Evolutionary conservation across 345 rosid species (phyloP), one percentile per base, ranked within the genome.

Genomic region (Bretschneidera sinensis): DNA sequence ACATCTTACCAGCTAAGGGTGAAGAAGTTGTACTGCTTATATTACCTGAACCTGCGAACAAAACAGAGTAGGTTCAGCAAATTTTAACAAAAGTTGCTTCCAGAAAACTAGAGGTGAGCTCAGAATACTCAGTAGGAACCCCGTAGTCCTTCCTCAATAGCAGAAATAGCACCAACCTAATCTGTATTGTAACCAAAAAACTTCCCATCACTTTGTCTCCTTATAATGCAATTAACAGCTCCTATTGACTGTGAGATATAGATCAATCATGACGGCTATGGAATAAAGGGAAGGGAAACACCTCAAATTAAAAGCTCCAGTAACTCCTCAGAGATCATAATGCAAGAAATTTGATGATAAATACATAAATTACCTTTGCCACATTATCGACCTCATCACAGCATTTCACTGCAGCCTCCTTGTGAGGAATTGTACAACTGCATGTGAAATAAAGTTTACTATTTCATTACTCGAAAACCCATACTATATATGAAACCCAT

Each of bases 391-490:
- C 95, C 70, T 86, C 97, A 51, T 94, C 95, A 67, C 95, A 81
- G 73, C 95, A 87, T 55, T 80, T 76, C 63, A 86, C 71, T 24
- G 95, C 96, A 59, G 74, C 86, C 81, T 89, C 96, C 74, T 89
- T 94, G 78, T 86, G 97, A 58, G 99, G 97, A 78, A 84, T 83
- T 48, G 97, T 84, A 77, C 87, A 80, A 73, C 99, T 94, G 87
- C 71, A 63, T 43, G 66, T 55, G 58, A 18, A 71, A 73, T 21
- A 65, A 16, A 52, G 24, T 51, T 54, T n/a, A 68, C 51, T 34
- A 60, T 57, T 24, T 23, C 45, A 45, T 48, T 9, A 54, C 51
- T 52, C 43, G 45, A 17, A 4, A 21, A 51, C 6, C n/a, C 10
- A 7, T 39, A 7, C 45, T 11, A 13, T 39, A 39, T 4, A 39